Conservation (phyloP, 352 stramenopile genomes). For the Phytophthora fragariae region DNA sequence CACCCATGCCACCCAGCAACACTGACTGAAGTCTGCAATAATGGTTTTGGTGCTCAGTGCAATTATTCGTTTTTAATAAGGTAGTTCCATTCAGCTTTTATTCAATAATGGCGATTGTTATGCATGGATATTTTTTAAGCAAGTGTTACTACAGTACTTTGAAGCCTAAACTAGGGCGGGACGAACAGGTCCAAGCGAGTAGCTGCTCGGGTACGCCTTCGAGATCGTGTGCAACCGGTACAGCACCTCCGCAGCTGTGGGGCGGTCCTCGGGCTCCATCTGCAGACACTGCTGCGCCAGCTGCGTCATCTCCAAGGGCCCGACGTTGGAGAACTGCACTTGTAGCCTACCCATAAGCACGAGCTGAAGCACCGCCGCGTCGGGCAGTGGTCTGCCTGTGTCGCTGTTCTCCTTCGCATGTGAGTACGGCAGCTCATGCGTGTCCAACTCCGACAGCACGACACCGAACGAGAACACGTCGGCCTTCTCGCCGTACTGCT, state of each 20-base stretch:
- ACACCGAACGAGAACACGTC: constrained; percentile 47
- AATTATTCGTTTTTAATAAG: background rate
- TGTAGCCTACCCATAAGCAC: constrained; percentile 54
- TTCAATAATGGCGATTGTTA: background rate
- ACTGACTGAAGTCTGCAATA: constrained; percentile 19
- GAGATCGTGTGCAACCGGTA: constrained; percentile 58
- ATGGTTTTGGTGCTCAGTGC: background rate
- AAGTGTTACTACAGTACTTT: background rate
- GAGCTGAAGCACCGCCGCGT: constrained; percentile 58
- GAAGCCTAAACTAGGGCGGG: background rate
- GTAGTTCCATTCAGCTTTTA: background rate
- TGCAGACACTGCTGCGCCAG: constrained; percentile 56
- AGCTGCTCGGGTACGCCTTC: constrained; percentile 41
- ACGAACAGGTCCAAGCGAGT: constrained; percentile 31
- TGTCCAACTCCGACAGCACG: constrained; percentile 51
- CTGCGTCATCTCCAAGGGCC: constrained; percentile 47
- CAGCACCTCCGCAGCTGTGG: constrained; percentile 57
- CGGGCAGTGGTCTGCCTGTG: constrained; percentile 32
- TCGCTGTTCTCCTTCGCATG: constrained; percentile 41
- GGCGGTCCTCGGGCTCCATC: constrained; percentile 54
- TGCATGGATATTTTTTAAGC: background rate
- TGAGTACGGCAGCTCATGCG: constrained; percentile 43
- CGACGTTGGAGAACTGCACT: constrained; percentile 49
- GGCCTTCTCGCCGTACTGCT: constrained; percentile 40
- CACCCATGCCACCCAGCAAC: constrained; percentile 2